phyloP scores from a whole-genome alignment of 768 basidiomycete species.

The Collybia nuda region DNA sequence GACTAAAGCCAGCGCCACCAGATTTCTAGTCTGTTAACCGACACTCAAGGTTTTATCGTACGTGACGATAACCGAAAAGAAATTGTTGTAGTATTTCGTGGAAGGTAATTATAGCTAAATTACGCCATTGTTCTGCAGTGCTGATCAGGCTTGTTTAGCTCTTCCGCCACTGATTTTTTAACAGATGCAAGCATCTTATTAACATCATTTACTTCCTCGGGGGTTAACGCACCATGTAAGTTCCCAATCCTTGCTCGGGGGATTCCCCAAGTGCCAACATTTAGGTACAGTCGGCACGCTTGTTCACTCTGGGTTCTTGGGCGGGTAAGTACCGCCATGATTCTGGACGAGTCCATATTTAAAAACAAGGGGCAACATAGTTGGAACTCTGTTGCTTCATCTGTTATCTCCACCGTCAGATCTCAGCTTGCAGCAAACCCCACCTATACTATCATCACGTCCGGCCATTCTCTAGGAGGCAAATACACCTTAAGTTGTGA shows the following conservation, averaged over 20 bases:
- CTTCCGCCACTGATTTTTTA: slow-evolving; percentile 16
- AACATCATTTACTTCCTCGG: slow-evolving; percentile 19
- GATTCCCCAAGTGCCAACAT: background rate
- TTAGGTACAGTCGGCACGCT: slow-evolving; percentile 14
- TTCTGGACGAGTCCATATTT: background rate
- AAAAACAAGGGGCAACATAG: slow-evolving; percentile 9
- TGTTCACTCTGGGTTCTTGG: slow-evolving; percentile 40
- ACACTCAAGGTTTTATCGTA: slow-evolving; percentile 43
- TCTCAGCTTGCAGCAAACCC: slow-evolving; percentile 29
- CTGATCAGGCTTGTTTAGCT: slow-evolving; percentile 5
- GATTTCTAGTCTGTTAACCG: slow-evolving; percentile 35
- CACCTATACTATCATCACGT: slow-evolving; percentile 29
- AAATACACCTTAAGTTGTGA: too few species aligned
- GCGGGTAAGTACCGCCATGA: slow-evolving; percentile 17
- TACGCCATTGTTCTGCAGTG: slow-evolving; percentile 2
- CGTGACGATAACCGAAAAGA: slow-evolving; percentile 41
- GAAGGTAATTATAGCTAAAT: slow-evolving; percentile 21
- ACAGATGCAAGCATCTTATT: slow-evolving; percentile 18
- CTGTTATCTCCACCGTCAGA: slow-evolving; percentile 26
- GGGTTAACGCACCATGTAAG: slow-evolving; percentile 22
- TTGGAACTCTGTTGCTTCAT: slow-evolving; percentile 29
- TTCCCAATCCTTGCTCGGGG: background rate
- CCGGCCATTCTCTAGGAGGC: slow-evolving; percentile 44
- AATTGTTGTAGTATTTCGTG: slow-evolving; percentile 40
- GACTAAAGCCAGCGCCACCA: slow-evolving; percentile 11